These are phyloP conservation scores for Dendrostoma leiphaemia DNA, from an alignment of 2,329 filamentous ascomycete genomes.

Conservation along the genomic window DNA sequence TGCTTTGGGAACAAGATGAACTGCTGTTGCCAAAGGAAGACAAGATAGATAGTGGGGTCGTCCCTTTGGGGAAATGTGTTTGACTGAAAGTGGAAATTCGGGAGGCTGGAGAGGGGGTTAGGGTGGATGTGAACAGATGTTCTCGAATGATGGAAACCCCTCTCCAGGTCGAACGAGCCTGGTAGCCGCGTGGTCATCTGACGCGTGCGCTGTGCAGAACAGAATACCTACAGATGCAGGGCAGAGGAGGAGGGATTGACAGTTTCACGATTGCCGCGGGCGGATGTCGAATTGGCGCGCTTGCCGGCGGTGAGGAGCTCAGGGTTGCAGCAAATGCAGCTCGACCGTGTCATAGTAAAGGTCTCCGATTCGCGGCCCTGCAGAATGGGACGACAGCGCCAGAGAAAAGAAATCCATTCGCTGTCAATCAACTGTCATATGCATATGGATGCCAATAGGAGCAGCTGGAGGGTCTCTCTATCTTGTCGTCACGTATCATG, in stretches of 20 bases:
- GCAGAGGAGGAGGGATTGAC: not conserved
- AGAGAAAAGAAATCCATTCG: too few relatives aligned
- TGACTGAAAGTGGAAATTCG: slow-evolving; percentile 9
- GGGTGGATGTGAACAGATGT: not conserved
- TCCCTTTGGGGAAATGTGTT: slow-evolving; percentile 11
- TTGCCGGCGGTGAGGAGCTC: slow-evolving; percentile 1
- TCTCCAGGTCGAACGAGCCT: not conserved
- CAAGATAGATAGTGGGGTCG: not conserved
- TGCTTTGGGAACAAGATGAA: not conserved
- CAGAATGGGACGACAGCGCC: too few relatives aligned
- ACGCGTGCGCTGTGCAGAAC: not conserved
- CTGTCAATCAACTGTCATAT: too few relatives aligned
- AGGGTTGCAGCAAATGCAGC: too few relatives aligned
- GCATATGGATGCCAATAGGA: too few relatives aligned
- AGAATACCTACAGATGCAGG: not conserved
- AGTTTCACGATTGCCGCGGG: slow-evolving; percentile 13
- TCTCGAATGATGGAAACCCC: not conserved
- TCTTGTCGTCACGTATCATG: too few relatives aligned
- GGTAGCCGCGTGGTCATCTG: slow-evolving; percentile 4
- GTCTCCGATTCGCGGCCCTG: too few relatives aligned
- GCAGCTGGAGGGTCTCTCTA: too few relatives aligned
- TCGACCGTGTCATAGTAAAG: too few relatives aligned
- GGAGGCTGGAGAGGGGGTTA: slow-evolving; percentile 10
- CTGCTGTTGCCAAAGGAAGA: slow-evolving; percentile 3
- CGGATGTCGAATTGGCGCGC: not conserved